Evolutionary conservation across 164 flowering plant genomes (phyloP).

Genomic region (Amborella trichopoda): DNA sequence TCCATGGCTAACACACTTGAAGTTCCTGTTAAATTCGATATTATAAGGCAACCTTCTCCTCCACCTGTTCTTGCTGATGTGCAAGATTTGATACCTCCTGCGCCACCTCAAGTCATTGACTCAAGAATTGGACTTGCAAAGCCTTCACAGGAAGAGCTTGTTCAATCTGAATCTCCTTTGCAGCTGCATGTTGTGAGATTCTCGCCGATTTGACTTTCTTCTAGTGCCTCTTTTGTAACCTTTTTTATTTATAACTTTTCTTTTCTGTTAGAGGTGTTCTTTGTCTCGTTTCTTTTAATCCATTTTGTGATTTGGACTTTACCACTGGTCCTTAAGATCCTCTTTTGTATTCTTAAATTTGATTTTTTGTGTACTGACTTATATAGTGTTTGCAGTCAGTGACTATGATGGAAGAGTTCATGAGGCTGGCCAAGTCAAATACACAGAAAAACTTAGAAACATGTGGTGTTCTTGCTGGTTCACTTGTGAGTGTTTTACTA

Average conservation of each 20-base stretch:
- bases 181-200: constrained; percentile 79
- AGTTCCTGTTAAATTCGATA: constrained; percentile 20
- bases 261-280: background rate
- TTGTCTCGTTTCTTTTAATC: background rate
- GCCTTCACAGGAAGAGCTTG: constrained; percentile 28
- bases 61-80: constrained; percentile 93
- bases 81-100: constrained; percentile 58
- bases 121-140: constrained; percentile 25
- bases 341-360: background rate
- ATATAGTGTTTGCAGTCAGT: constrained; percentile 88
- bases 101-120: constrained; percentile 31
- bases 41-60: constrained; percentile 83
- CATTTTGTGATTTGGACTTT: too few relatives aligned
- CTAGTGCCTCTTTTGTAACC: background rate
- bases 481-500: constrained; percentile 52
- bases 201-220: background rate
- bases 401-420: constrained; percentile 71
- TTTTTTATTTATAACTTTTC: background rate
- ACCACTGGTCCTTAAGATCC: too few relatives aligned
- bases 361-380: constrained; percentile 1
- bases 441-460: constrained; percentile 82
- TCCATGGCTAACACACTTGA: constrained; percentile 53
- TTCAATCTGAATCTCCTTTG: constrained; percentile 52
- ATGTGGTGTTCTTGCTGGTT: constrained; percentile 94
- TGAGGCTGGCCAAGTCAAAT: constrained; percentile 87